Conservation (phyloP, 225 moss, liverwort and hornwort species). For the Physcomitrium patens region DNA sequence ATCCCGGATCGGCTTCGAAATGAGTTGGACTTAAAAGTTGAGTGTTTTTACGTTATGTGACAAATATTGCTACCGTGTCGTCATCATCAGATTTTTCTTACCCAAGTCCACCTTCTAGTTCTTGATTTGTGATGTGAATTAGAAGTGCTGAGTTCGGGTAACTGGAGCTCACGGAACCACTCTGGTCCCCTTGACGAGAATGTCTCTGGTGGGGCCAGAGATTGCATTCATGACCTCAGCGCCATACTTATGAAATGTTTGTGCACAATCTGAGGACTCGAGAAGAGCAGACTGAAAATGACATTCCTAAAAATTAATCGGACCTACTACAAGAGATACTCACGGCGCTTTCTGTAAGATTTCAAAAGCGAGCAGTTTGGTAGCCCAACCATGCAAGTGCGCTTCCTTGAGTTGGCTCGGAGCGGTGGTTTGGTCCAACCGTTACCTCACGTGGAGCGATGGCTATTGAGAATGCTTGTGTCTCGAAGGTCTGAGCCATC, state of each 20-base stretch:
- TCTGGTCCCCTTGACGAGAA: too few relatives aligned
- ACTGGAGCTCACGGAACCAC: too few relatives aligned
- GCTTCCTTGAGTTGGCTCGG: slow-evolving; percentile 23
- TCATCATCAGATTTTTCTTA: too few relatives aligned
- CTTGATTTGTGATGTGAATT: too few relatives aligned
- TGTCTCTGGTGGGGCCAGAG: not conserved
- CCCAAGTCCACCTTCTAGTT: too few relatives aligned
- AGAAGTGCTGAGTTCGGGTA: too few relatives aligned
- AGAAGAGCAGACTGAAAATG: not conserved
- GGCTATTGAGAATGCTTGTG: not conserved
- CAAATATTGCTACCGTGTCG: too few relatives aligned
- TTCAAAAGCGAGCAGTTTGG: slow-evolving; percentile 25
- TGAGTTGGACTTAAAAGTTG: too few relatives aligned
- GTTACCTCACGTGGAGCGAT: not conserved
- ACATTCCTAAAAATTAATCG: slow-evolving; percentile 1
- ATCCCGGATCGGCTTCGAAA: not conserved
- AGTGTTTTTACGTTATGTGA: not conserved
- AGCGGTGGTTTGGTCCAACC: slow-evolving; percentile 16
- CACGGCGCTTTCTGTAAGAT: slow-evolving; percentile 18
- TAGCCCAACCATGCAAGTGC: not conserved
- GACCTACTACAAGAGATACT: not conserved
- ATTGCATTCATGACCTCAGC: not conserved
- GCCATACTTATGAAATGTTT: not conserved
- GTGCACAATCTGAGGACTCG: not conserved
- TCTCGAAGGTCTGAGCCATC: slow-evolving; percentile 17